phyloP scores from a whole-genome alignment of 2,329 filamentous ascomycete genomes.

The Fusarium paranaense region DNA sequence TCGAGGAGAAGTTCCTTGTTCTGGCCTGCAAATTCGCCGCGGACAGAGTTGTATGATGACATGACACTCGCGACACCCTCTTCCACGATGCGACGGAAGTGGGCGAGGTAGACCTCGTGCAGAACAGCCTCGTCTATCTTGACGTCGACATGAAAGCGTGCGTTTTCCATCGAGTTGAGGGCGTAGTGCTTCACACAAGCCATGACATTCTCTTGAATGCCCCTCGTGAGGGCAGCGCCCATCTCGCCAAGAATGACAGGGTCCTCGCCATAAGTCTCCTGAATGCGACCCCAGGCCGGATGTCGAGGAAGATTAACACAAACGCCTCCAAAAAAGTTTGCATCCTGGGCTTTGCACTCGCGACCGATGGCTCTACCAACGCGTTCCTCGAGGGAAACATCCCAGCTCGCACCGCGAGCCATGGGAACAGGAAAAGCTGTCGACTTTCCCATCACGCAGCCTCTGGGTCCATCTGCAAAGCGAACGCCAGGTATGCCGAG shows the following conservation, averaged over 20 bases:
- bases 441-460: constrained; percentile 21
- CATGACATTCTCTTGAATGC: constrained; percentile 38
- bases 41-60: constrained; percentile 37
- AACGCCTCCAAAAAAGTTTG: constrained; percentile 36
- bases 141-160: constrained; percentile 38
- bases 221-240: constrained; percentile 25
- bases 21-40: constrained; percentile 33
- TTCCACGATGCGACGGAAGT: constrained; percentile 32
- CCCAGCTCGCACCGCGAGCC: constrained; percentile 40
- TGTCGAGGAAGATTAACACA: constrained; percentile 41
- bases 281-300: constrained; percentile 40
- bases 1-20: constrained; percentile 27
- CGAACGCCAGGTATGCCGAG: constrained; percentile 28
- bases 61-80: constrained; percentile 30
- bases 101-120: constrained; percentile 37
- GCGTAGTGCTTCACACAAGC: constrained; percentile 40
- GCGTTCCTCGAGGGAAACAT: constrained; percentile 25
- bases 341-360: constrained; percentile 29
- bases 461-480: constrained; percentile 33
- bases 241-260: constrained; percentile 36
- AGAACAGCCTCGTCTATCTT: constrained; percentile 25
- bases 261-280: constrained; percentile 41
- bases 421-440: constrained; percentile 36
- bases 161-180: constrained; percentile 41
- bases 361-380: constrained; percentile 36